These are phyloP conservation scores for Osmozyma mogii DNA, from an alignment of 805 yeast genomes.

Conservation along the genomic window DNA sequence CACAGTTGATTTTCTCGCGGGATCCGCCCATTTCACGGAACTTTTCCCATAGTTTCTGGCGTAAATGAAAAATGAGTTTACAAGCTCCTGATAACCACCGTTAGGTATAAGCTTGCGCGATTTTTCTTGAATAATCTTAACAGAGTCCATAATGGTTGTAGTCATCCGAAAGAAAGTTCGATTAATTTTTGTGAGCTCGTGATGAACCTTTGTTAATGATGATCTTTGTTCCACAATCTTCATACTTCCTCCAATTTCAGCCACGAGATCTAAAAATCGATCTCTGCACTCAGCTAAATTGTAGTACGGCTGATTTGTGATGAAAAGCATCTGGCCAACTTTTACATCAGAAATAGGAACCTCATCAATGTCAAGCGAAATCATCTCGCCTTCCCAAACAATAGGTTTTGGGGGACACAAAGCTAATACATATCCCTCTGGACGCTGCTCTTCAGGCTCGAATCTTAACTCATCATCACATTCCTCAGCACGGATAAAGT, in stretches of 20 bases:
- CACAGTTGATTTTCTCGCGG: conserved; percentile 56
- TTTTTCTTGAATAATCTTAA: conserved; percentile 42
- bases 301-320: conserved; percentile 61
- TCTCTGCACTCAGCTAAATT: conserved; percentile 43
- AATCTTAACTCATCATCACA: conserved; percentile 1
- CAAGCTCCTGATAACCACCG: conserved; percentile 65
- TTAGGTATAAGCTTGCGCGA: conserved; percentile 42
- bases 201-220: conserved; percentile 64
- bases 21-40: conserved; percentile 56
- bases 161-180: conserved; percentile 62
- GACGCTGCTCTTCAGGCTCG: conserved; percentile 18
- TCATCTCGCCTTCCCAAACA: conserved; percentile 82
- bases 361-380: conserved; percentile 41
- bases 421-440: conserved; percentile 59
- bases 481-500: conserved; percentile 4
- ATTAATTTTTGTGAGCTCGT: conserved; percentile 59
- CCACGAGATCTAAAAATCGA: conserved; percentile 46
- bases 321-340: conserved; percentile 59
- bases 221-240: conserved; percentile 56
- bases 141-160: conserved; percentile 55
- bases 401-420: conserved; percentile 77
- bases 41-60: conserved; percentile 77
- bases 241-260: conserved; percentile 23
- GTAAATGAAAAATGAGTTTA: conserved; percentile 67
- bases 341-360: conserved; percentile 50